Percentiles rank a stretch among this genome's conserved stretches.
These are phyloP conservation scores for Corinectria fuckeliana DNA, from an alignment of 2,329 filamentous ascomycete genomes.

Conservation along the genomic window DNA sequence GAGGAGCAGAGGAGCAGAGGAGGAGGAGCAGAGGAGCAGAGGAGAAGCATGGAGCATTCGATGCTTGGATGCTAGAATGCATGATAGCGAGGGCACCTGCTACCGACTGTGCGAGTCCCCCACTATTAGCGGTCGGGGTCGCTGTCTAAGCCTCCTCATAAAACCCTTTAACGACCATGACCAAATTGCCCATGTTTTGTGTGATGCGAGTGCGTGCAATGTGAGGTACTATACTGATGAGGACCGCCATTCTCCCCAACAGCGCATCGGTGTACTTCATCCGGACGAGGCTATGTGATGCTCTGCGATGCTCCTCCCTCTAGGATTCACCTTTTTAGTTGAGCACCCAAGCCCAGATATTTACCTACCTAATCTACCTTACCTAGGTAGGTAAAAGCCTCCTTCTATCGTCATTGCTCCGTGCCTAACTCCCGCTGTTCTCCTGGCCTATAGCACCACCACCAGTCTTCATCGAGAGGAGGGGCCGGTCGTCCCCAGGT, in stretches of 20 bases:
- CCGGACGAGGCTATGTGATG: too few species aligned
- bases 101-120: background rate
- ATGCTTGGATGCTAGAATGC: too few species aligned
- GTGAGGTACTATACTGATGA: background rate
- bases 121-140: constrained; percentile 2
- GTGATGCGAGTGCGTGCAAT: constrained; percentile 16
- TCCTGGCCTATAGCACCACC: background rate
- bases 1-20: constrained; percentile 15
- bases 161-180: too few species aligned
- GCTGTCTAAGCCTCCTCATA: constrained; percentile 33
- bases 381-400: too few species aligned
- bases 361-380: background rate
- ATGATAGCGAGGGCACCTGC: background rate
- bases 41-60: constrained; percentile 8
- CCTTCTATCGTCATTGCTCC: background rate
- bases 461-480: constrained; percentile 3
- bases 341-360: too few species aligned
- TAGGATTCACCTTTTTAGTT: background rate
- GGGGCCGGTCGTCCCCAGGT: background rate
- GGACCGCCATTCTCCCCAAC: too few species aligned
- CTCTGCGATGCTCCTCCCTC: background rate
- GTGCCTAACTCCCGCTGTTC: too few species aligned
- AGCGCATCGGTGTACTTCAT: background rate
- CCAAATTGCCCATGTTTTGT: too few species aligned
- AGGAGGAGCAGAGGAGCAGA: constrained; percentile 11